A percentile compares a stretch with the other conserved stretches of the same genome.
Evolutionary conservation across 164 flowering plant species (phyloP).

Genomic region (Vitis rotundifolia): DNA sequence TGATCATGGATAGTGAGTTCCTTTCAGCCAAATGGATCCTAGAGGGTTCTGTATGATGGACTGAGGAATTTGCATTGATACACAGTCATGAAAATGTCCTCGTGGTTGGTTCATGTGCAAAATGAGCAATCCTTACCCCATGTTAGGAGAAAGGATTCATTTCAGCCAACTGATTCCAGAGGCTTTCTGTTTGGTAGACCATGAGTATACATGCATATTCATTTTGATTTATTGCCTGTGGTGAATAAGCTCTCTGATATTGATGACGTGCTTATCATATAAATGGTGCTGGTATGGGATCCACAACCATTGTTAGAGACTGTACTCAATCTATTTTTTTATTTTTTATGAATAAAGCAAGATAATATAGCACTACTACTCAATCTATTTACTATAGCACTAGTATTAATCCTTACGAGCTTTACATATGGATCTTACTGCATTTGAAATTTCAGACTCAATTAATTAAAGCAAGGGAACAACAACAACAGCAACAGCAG

Average conservation of each 20-base stretch:
- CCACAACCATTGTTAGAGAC: neutral
- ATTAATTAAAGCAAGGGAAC: conserved; percentile 63
- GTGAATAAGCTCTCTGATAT: neutral
- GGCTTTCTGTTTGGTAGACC: neutral
- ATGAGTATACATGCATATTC: neutral
- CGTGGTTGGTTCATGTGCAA: too few species aligned
- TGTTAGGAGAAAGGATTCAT: neutral
- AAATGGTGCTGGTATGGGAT: neutral
- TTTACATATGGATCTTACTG: neutral
- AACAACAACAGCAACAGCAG: conserved; percentile 54
- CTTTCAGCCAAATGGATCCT: too few species aligned
- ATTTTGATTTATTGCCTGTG: neutral
- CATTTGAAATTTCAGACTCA: conserved; percentile 44
- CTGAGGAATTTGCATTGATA: too few species aligned
- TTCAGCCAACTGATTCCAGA: neutral
- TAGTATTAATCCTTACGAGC: too few species aligned
- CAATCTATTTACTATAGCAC: too few species aligned
- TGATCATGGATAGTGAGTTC: too few species aligned
- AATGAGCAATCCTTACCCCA: neutral
- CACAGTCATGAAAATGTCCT: too few species aligned
- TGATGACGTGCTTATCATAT: neutral
- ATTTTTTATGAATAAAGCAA: neutral
- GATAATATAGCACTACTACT: neutral
- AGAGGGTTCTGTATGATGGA: too few species aligned
- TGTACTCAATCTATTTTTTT: neutral